Evolutionary conservation across 257 asterid genomes (phyloP), one percentile per base, ranked within the genome.

Genomic region (Eustoma russellianum): DNA sequence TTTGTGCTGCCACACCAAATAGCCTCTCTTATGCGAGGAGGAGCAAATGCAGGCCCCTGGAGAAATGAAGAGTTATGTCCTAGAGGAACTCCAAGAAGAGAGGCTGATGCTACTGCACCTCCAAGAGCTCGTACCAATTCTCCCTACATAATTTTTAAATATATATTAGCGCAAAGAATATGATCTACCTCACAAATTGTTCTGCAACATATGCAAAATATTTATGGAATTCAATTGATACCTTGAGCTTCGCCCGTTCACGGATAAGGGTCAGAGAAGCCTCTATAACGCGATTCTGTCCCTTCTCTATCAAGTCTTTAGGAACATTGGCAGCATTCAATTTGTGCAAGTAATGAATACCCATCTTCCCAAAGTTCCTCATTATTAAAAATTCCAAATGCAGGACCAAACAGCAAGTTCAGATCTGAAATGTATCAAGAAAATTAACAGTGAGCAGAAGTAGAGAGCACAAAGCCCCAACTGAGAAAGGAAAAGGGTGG

Each of bases 31-130:
- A 92, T 92, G 54, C 93, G 95, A 64, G 99, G 99, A 59, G 99
- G 99, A 50, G 99, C 97, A 73, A 92, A 92, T 41, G 97, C 99
- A 11, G 99, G 99, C 47, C 99, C 99, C 62, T 92, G 99, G 53
- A 92, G 99, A 69, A 88, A 92, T 18, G 99, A 92, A 41, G 99
- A 92, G 75, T 92, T 92, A 64, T 92, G 99, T 46, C 99, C 99
- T 50, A 92, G 56, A 53, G 99, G 99, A 67, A 92, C 97, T 68
- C 99, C 99, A 71, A 92, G 83, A 61, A 92, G 95, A 68, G 94
- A 83, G 38, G 97, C 12, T 16, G 97, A 77, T 17, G 95, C 95
- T 52, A 50, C 73, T 35, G 74, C 87, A 28, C 94, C 91, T 65
- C 99, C 99, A 41, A 88, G 67, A 68, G 99, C 99, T 61, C 95